Percentiles rank a stretch among this genome's conserved stretches.
phyloP scores from a whole-genome alignment of 202 grass and related monocot species.

The Setaria viridis region DNA sequence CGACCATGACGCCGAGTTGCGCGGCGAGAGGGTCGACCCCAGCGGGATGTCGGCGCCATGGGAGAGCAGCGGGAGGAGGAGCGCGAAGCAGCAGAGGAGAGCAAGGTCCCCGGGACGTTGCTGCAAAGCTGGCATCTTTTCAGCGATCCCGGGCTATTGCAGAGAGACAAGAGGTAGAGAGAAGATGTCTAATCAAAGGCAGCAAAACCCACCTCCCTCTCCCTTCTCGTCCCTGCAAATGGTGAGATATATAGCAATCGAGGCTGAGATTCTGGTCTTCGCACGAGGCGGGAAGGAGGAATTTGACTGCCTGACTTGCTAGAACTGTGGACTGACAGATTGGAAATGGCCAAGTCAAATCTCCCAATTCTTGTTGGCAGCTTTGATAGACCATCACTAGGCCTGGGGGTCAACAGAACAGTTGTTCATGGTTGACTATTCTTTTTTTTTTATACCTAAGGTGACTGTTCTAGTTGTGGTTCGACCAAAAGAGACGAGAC shows the following conservation, averaged over 20 bases:
- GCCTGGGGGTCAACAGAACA: neutral
- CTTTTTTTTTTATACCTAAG: neutral
- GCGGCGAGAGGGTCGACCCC: conserved; percentile 63
- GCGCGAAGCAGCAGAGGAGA: conserved; percentile 35
- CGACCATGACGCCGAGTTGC: conserved; percentile 53
- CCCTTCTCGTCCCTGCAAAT: neutral
- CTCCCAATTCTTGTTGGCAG: too few relatives aligned
- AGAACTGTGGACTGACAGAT: neutral
- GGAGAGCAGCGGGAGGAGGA: conserved; percentile 45
- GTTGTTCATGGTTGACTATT: neutral
- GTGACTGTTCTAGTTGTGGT: neutral
- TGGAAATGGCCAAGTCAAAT: neutral
- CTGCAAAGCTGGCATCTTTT: conserved; percentile 45
- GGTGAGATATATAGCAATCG: neutral
- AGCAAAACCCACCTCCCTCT: neutral
- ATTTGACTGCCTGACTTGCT: neutral
- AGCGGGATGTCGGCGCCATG: conserved; percentile 54
- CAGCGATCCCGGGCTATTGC: neutral
- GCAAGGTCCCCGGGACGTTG: neutral
- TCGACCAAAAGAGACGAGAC: neutral
- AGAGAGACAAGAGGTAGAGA: neutral
- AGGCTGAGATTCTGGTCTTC: neutral
- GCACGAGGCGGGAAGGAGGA: neutral
- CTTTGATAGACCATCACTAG: neutral
- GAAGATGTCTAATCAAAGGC: neutral